Evolutionary conservation across 1,139 yeast genomes (phyloP), one percentile per base, ranked within the genome.

Genomic region (Zygosaccharomyces sapae): DNA sequence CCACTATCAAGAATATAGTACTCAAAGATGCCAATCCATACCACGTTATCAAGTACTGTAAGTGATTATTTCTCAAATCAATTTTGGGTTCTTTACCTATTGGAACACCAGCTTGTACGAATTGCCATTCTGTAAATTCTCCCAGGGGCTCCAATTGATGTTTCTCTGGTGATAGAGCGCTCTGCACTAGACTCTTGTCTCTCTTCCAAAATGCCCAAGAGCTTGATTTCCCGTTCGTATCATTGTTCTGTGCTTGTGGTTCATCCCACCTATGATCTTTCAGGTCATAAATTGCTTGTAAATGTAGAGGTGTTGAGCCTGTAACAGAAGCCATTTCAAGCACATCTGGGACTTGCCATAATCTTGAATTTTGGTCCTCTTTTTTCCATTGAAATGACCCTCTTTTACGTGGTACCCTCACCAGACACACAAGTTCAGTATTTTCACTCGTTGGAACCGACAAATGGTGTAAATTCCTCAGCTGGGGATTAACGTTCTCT

Each of bases 21-120:
- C 95, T 84, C 33, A 86, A 77, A 35, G 84, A 59, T 0, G 89
- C 81, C 37, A 89, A 76, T 0, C 95, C 96, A 65, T 87, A 92
- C 99, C 99, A 92, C 0, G 99, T 92, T 19, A 88, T 79, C 59
- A 92, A 71, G 65, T 92, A 92, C 67, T 92, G 96, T 67, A 90
- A 71, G 65, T 92, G 99, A 62, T 90, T 89, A 66, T 92, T 94
- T 55, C 85, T 79, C 62, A 88, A 76, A 53, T 83, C 89, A 27
- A 92, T 80, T 59, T 80, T 80, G 10, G 97, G 94, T 4, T 75
- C 70, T 46, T 84, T 80, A 1, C 96, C 98, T 22, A 94, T 67
- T 3, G 99, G 99, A 3, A 90, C 94, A 42, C 98, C 99, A 13
- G 86, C 82, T 46, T 75, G 76, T 46, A 80, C 71, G 55, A 85